phyloP scores from a whole-genome alignment of 768 basidiomycete genomes.

The Kockovaella imperatae region DNA sequence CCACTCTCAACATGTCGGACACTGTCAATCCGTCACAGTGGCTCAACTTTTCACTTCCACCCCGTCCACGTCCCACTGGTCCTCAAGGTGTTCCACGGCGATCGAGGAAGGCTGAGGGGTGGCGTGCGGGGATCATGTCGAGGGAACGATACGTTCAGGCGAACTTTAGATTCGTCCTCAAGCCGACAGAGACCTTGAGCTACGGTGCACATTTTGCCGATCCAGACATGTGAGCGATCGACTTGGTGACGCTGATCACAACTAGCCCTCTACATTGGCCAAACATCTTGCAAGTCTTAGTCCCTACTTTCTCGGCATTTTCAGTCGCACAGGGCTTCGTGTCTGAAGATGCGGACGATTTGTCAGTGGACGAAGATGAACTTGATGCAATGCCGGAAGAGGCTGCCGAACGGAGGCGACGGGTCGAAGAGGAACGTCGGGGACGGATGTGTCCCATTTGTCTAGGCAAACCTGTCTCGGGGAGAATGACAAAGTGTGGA shows the following conservation, averaged over 20 bases:
- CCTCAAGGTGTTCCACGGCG: slow-evolving; percentile 53
- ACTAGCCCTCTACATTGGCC: slow-evolving; percentile 88
- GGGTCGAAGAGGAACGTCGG: slow-evolving; percentile 53
- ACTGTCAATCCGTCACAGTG: slow-evolving; percentile 29
- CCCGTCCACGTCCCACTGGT: slow-evolving; percentile 53
- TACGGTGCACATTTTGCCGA: slow-evolving; percentile 93
- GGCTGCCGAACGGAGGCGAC: slow-evolving; percentile 41
- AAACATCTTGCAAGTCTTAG: slow-evolving; percentile 87
- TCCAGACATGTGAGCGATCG: slow-evolving; percentile 74
- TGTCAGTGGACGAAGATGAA: slow-evolving; percentile 24
- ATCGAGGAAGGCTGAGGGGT: slow-evolving; percentile 56
- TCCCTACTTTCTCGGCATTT: slow-evolving; percentile 72
- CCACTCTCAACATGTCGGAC: not conserved
- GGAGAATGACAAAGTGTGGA: slow-evolving; percentile 83
- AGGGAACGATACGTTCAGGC: slow-evolving; percentile 95
- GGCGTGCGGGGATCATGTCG: slow-evolving; percentile 66
- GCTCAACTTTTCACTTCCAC: slow-evolving; percentile 88
- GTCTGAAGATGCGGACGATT: slow-evolving; percentile 11
- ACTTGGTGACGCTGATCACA: slow-evolving; percentile 3
- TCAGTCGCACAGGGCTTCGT: slow-evolving; percentile 52
- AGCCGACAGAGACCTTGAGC: slow-evolving; percentile 63
- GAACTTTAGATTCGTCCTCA: slow-evolving; percentile 91
- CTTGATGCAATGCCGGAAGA: slow-evolving; percentile 29
- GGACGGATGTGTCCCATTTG: slow-evolving; percentile 87
- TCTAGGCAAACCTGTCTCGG: slow-evolving; percentile 77